phyloP scores from a whole-genome alignment of 2,329 filamentous ascomycete genomes.

The Cladosporium velox region DNA sequence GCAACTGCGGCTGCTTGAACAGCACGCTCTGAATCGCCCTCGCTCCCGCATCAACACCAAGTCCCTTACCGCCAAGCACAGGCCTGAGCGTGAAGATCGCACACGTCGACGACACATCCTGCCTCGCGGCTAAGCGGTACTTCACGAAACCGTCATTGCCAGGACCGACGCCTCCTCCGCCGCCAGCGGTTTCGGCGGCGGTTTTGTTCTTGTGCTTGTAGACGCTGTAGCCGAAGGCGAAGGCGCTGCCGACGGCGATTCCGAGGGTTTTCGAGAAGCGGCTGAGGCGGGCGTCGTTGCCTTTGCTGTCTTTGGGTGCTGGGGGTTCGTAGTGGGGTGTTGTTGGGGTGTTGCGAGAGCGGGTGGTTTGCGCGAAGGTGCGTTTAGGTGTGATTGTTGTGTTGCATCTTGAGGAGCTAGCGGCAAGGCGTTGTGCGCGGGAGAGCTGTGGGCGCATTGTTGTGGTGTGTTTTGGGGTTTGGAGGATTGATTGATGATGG shows the following conservation, averaged over 20 bases:
- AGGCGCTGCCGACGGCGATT: conserved; percentile 7
- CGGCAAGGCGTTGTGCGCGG: conserved; percentile 1
- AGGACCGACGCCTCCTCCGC: not conserved
- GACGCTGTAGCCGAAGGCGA: conserved; percentile 18
- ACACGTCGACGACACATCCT: conserved; percentile 65
- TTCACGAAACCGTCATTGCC: conserved; percentile 29
- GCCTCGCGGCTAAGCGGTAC: conserved; percentile 64
- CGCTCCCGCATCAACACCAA: conserved; percentile 27
- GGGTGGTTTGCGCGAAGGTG: conserved; percentile 5
- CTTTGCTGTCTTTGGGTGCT: conserved; percentile 19
- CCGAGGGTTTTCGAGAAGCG: conserved; percentile 20
- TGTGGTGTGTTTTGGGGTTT: not conserved
- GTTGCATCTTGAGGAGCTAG: not conserved
- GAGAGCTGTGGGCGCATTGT: conserved; percentile 14
- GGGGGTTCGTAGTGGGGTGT: conserved; percentile 17
- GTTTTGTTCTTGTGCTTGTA: conserved; percentile 19
- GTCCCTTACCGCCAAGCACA: conserved; percentile 6
- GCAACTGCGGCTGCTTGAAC: conserved; percentile 90
- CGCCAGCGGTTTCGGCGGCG: not conserved
- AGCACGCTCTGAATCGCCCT: conserved; percentile 83
- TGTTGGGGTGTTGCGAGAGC: not conserved
- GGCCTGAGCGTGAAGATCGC: conserved; percentile 68
- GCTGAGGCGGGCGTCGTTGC: conserved; percentile 20
- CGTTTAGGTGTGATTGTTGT: not conserved
- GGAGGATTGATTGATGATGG: not conserved